These are phyloP conservation scores for Coemansia aciculifera DNA, from an alignment of 192 early-diverging fungal species.

Conservation along the genomic window DNA sequence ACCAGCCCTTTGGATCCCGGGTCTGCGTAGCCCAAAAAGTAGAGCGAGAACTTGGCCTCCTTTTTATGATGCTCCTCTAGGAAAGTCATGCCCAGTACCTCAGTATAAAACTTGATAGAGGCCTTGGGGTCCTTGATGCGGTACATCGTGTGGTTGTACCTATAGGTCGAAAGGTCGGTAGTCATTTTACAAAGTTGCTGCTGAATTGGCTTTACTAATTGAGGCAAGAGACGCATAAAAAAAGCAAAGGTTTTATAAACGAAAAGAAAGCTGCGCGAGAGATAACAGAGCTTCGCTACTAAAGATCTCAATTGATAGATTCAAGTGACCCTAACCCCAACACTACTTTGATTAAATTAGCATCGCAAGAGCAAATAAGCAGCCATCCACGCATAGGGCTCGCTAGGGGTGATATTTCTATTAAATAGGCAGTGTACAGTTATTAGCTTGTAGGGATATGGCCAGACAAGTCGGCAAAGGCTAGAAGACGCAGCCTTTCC, in stretches of 20 bases:
- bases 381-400: not conserved
- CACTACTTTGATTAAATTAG: not conserved
- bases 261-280: not conserved
- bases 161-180: slow-evolving; percentile 48
- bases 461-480: not conserved
- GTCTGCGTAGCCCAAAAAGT: slow-evolving; percentile 71
- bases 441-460: not conserved
- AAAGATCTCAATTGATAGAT: not conserved
- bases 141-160: slow-evolving; percentile 85
- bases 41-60: slow-evolving; percentile 63
- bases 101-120: slow-evolving; percentile 73
- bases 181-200: slow-evolving; percentile 38
- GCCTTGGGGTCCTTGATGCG: slow-evolving; percentile 79
- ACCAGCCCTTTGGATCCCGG: slow-evolving; percentile 49
- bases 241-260: not conserved
- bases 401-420: no score
- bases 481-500: not conserved
- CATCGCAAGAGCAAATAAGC: not conserved
- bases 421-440: no score
- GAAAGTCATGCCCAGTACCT: slow-evolving; percentile 74
- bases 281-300: not conserved
- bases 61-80: slow-evolving; percentile 38
- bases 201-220: not conserved
- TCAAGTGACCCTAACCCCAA: not conserved
- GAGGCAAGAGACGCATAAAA: slow-evolving; percentile 8